These are phyloP conservation scores for Trichoderma breve DNA, from an alignment of 2,329 filamentous ascomycete species.

Conservation along the genomic window DNA sequence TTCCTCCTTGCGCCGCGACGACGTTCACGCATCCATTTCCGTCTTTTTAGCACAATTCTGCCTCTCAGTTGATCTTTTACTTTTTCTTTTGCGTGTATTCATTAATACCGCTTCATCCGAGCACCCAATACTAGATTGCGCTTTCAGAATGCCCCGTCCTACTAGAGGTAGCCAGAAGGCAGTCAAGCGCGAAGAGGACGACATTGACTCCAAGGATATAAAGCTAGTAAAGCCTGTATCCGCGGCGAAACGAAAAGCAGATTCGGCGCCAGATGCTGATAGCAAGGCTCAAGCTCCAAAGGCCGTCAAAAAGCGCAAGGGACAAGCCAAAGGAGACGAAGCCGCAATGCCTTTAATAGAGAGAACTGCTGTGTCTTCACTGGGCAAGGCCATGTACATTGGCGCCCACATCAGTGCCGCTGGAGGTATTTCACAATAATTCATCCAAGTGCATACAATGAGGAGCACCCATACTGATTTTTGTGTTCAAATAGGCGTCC, in stretches of 20 bases:
- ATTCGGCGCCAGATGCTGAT: not conserved
- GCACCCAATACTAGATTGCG: not conserved
- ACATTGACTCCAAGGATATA: constrained; percentile 21
- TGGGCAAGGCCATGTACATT: constrained; percentile 73
- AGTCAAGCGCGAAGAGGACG: constrained; percentile 35
- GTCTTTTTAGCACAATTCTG: not conserved
- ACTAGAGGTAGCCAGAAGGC: constrained; percentile 35
- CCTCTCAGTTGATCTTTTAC: not conserved
- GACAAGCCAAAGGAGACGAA: constrained; percentile 37
- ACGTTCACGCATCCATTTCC: not conserved
- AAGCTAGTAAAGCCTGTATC: constrained; percentile 26
- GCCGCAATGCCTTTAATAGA: constrained; percentile 59
- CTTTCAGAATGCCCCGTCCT: constrained; percentile 34
- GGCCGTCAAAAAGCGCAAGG: constrained; percentile 26
- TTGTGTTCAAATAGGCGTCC: constrained; percentile 60
- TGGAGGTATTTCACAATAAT: constrained; percentile 59
- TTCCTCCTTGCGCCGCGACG: not conserved
- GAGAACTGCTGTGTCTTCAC: constrained; percentile 61
- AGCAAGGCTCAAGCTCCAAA: not conserved
- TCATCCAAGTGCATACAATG: not conserved
- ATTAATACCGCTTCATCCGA: not conserved
- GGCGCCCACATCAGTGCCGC: constrained; percentile 91
- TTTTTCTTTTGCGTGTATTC: not conserved
- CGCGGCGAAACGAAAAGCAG: constrained; percentile 27
- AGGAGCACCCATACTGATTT: not conserved